These are phyloP conservation scores for Emmonsia crescens DNA, from an alignment of 2,329 filamentous ascomycete genomes.

Conservation along the genomic window DNA sequence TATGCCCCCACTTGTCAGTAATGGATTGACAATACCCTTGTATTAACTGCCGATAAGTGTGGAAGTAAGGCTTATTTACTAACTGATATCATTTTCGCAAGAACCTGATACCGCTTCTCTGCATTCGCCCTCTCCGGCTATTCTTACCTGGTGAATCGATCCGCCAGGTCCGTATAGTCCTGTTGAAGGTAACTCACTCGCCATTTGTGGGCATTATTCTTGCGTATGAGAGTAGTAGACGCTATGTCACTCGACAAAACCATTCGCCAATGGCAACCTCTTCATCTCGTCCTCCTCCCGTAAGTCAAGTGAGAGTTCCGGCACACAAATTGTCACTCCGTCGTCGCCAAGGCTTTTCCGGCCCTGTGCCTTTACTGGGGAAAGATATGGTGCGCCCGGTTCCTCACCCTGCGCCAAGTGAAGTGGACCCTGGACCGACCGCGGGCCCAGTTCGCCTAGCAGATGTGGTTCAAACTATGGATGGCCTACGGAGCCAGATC, in stretches of 20 bases:
- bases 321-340: slow-evolving; percentile 13
- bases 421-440: slow-evolving; percentile 9
- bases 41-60: background rate
- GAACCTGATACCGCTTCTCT: slow-evolving; percentile 49
- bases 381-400: background rate
- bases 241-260: slow-evolving; percentile 17
- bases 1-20: slow-evolving; percentile 36
- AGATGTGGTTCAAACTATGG: slow-evolving; percentile 26
- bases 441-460: slow-evolving; percentile 19
- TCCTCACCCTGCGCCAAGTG: background rate
- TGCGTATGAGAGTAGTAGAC: slow-evolving; percentile 39
- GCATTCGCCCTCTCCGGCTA: slow-evolving; percentile 47
- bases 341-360: slow-evolving; percentile 14
- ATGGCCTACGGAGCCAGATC: slow-evolving; percentile 26
- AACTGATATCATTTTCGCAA: slow-evolving; percentile 18
- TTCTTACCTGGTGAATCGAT: slow-evolving; percentile 45
- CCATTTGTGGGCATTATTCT: slow-evolving; percentile 48
- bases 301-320: slow-evolving; percentile 16
- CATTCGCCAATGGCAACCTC: slow-evolving; percentile 16
- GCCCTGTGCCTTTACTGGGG: slow-evolving; percentile 7
- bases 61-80: background rate
- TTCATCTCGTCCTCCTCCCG: slow-evolving; percentile 14
- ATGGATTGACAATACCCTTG: slow-evolving; percentile 2
- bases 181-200: slow-evolving; percentile 49
- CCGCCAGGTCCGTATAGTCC: slow-evolving; percentile 45